Conservation (phyloP, 805 yeast species). For the Wickerhamiella sorbophila region DNA sequence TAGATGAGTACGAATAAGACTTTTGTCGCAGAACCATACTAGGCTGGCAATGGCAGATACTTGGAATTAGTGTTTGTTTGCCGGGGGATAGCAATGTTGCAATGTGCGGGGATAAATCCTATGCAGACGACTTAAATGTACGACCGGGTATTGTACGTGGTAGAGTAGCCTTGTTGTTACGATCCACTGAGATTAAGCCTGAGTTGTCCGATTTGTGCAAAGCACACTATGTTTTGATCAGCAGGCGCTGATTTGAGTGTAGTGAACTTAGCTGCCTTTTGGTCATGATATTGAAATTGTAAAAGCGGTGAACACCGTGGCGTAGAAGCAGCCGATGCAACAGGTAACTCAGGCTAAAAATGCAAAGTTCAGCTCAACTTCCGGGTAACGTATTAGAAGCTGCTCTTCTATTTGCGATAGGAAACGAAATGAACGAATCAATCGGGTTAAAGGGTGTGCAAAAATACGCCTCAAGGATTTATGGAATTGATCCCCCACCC, state of each 20-base stretch:
- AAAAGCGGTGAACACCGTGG: neutral
- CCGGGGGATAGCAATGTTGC: slow-evolving; percentile 30
- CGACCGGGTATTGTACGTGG: slow-evolving; percentile 37
- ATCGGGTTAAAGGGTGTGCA: too few species aligned
- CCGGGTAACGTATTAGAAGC: too few species aligned
- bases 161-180: slow-evolving; percentile 42
- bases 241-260: neutral
- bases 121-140: slow-evolving; percentile 34
- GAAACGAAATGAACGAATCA: too few species aligned
- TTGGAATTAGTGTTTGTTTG: slow-evolving; percentile 31
- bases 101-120: slow-evolving; percentile 30
- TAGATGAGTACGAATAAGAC: slow-evolving; percentile 8
- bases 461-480: too few species aligned
- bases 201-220: slow-evolving; percentile 27
- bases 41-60: slow-evolving; percentile 28
- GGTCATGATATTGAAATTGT: neutral
- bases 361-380: too few species aligned
- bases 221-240: neutral
- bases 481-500: too few species aligned
- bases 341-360: too few species aligned
- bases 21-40: slow-evolving; percentile 32
- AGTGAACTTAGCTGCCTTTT: neutral
- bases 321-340: too few species aligned
- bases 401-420: too few species aligned
- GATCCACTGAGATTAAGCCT: slow-evolving; percentile 38